phyloP scores from a whole-genome alignment of 176 grass and related monocot species.

The Avena eriantha region DNA sequence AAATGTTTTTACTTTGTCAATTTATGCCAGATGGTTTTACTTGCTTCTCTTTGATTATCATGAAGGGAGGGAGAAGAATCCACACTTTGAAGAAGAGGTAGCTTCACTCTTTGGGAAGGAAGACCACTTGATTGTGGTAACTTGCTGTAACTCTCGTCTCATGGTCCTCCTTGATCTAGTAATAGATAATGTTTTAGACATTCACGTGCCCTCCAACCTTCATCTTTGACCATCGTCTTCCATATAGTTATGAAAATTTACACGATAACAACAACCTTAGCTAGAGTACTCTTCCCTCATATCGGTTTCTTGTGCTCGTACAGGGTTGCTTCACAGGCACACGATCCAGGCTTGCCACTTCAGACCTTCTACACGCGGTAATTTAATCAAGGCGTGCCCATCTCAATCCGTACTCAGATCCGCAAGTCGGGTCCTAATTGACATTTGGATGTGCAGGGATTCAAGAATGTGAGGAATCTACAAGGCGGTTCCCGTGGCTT shows the following conservation, averaged over 20 bases:
- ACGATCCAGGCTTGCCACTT: slow-evolving; percentile 45
- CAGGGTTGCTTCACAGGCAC: slow-evolving; percentile 48
- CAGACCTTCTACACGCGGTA: slow-evolving; percentile 47
- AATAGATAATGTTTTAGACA: neutral
- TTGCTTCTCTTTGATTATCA: neutral
- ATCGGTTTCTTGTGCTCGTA: neutral
- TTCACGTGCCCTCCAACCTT: neutral
- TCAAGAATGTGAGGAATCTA: slow-evolving; percentile 45
- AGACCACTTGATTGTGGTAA: slow-evolving; percentile 46
- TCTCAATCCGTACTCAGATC: neutral
- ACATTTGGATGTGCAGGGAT: slow-evolving; percentile 39
- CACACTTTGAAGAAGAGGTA: slow-evolving; percentile 45
- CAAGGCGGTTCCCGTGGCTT: slow-evolving; percentile 48
- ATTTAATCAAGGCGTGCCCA: slow-evolving; percentile 16
- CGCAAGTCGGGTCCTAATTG: neutral
- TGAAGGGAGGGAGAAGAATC: slow-evolving; percentile 48
- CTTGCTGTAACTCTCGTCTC: neutral
- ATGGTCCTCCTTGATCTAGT: neutral
- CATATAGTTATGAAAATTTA: neutral
- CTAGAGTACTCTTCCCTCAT: neutral
- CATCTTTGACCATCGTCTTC: neutral
- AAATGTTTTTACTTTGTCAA: neutral
- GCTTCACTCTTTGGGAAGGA: slow-evolving; percentile 34
- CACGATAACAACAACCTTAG: neutral
- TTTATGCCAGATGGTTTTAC: neutral